phyloP scores from a whole-genome alignment of 352 stramenopile species.

The Phytopythium mirpurense region DNA sequence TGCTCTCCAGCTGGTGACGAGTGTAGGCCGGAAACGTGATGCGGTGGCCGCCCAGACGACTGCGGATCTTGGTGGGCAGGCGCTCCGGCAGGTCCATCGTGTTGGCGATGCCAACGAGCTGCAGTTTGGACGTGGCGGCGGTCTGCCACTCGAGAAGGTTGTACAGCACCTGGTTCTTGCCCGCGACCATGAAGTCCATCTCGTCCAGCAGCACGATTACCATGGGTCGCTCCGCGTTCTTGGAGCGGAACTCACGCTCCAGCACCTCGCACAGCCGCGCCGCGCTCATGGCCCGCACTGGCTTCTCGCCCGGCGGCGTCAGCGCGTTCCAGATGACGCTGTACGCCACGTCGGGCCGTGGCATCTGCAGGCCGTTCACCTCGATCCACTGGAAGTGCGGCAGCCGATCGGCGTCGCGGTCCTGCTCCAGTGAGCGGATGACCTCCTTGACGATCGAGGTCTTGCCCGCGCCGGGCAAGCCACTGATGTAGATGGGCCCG shows the following conservation, averaged over 20 bases:
- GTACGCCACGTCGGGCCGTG: constrained; percentile 61
- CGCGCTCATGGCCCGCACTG: constrained; percentile 15
- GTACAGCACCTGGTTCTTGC: constrained; percentile 76
- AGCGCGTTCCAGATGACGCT: constrained; percentile 57
- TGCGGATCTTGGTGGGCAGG: constrained; percentile 63
- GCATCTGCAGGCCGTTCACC: constrained; percentile 66
- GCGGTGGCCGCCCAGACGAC: constrained; percentile 51
- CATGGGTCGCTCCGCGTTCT: constrained; percentile 33
- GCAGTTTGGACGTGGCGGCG: constrained; percentile 46
- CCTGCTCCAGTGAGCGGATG: constrained; percentile 35
- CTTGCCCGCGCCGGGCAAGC: constrained; percentile 60
- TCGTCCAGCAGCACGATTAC: constrained; percentile 64
- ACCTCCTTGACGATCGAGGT: constrained; percentile 72
- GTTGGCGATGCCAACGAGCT: constrained; percentile 74
- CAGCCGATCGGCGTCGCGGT: constrained; percentile 26
- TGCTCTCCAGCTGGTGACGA: constrained; percentile 49
- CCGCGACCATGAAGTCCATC: constrained; percentile 73
- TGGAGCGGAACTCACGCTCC: constrained; percentile 39
- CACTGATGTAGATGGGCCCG: constrained; percentile 66
- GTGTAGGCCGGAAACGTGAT: constrained; percentile 73
- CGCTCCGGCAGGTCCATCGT: constrained; percentile 77
- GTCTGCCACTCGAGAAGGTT: constrained; percentile 76
- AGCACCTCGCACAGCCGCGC: constrained; percentile 38
- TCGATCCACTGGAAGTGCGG: constrained; percentile 56
- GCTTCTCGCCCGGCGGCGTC: constrained; percentile 11